Conservation (phyloP, 257 asterid species). For the Solanum neorickii region DNA sequence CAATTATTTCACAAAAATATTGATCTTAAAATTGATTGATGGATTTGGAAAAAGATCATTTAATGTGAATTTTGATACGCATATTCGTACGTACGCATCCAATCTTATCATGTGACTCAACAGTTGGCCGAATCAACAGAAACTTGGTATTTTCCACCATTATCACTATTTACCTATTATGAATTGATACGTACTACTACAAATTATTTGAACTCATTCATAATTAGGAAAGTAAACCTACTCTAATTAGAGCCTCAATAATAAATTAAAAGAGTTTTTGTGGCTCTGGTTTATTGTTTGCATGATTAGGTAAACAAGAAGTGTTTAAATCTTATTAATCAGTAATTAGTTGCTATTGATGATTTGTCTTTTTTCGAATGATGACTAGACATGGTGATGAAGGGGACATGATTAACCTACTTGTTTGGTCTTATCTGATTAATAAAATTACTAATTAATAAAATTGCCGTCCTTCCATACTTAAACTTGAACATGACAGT, state of each 20-base stretch:
- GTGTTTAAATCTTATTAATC: not conserved
- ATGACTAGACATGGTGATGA: not conserved
- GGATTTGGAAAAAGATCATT: not conserved
- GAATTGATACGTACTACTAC: not conserved
- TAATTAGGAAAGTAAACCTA: not conserved
- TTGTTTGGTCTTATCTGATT: not conserved
- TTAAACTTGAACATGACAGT: not conserved
- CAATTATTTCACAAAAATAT: not conserved
- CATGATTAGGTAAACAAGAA: not conserved
- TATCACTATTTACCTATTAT: not conserved
- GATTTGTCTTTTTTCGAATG: not conserved
- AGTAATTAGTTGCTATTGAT: not conserved
- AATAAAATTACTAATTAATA: not conserved
- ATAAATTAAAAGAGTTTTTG: not conserved
- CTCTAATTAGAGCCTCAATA: not conserved
- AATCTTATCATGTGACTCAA: not conserved
- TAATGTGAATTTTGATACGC: not conserved
- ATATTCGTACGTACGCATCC: not conserved
- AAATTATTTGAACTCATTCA: not conserved
- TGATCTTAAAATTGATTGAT: not conserved
- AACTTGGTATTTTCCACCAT: not conserved
- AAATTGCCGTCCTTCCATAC: not conserved
- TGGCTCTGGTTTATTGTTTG: not conserved
- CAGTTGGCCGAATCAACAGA: not conserved
- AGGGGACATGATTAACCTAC: not conserved